Base-by-base conservation (phyloP, 805 yeast species). In the Lachancea dasiensis region DNA sequence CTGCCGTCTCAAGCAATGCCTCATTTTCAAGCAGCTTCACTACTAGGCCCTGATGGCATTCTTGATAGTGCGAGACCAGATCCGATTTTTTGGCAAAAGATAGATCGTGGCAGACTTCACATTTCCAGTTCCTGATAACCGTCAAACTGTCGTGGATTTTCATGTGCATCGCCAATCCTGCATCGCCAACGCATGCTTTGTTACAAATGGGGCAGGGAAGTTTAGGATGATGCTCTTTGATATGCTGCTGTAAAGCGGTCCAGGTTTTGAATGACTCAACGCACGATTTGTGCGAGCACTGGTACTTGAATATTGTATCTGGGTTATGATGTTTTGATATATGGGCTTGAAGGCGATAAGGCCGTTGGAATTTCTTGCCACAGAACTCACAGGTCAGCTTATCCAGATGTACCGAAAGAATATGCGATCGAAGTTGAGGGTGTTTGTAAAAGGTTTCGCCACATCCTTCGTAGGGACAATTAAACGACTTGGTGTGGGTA, bases 151-250 rank as follows among this genome's bases (percentile, higher is more conserved):
- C 78, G 58, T 87, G 95, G 15, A 77, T 64, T 30, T 69, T 60
- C 86, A 82, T 77, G 55, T 89, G 96, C 65, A 80, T 75, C 13
- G 69, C 61, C 34, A 86, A 59, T 44, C 87, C 92, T 19, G 69
- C 66, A 31, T 72, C 75, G 20, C 94, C 95, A 8, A 81, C 80
- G 64, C 87, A 81, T 6, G 72, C 75, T 54, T 76, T 79, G 5
- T 75, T 77, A 65, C 96, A 87, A 1, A 74, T 47, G 0, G 58
- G 49, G 62, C 95, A 86, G 30, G 64, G 67, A 19, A 80, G 48
- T 52, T 80, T 77, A 4, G 89, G 86, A 59, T 87, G 96, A 24
- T 72, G 81, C 0, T 74, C 70, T 47, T 79, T 81, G 38, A 75
- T 65, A 58, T 89, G 97, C 8, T 70, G 52, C 48, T 79, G 87